Conservation (phyloP, 163 green algal species). For the Scenedesmus sp. region DNA sequence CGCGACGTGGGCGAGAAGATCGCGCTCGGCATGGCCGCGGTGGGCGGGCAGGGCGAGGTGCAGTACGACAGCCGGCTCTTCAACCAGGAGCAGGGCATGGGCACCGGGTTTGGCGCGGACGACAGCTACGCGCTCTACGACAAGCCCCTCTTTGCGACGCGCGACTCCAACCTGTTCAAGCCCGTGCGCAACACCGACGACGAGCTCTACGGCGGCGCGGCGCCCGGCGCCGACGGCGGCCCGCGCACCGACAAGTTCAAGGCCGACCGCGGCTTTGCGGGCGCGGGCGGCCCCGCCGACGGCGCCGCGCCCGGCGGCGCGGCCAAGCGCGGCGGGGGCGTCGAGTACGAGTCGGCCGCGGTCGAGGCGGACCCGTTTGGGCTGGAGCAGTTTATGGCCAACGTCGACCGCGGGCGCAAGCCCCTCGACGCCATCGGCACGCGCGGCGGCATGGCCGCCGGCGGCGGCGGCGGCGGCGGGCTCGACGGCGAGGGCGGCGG, state of each 20-base stretch:
- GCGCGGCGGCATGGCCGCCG: constrained; percentile 72
- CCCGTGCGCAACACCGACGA: constrained; percentile 62
- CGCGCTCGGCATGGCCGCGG: constrained; percentile 72
- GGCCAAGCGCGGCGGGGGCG: constrained; percentile 30
- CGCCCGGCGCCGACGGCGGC: constrained; percentile 42
- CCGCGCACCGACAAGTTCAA: constrained; percentile 79
- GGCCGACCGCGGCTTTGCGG: constrained; percentile 82
- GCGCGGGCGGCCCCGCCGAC: constrained; percentile 29
- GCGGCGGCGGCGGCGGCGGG: constrained; percentile 64
- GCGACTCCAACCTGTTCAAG: constrained; percentile 66
- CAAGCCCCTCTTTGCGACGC: constrained; percentile 77
- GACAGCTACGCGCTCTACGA: constrained; percentile 98
- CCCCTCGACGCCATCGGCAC: constrained; percentile 65
- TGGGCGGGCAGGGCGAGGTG: constrained; percentile 78
- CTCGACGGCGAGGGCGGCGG: constrained; percentile 30
- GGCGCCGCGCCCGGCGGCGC: constrained; percentile 48
- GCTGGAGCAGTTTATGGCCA: constrained; percentile 89
- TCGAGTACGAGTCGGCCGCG: constrained; percentile 49
- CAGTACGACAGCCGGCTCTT: constrained; percentile 98
- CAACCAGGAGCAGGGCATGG: constrained; percentile 91
- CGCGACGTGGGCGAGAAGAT: constrained; percentile 93
- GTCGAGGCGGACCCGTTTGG: constrained; percentile 96
- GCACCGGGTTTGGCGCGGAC: constrained; percentile 84
- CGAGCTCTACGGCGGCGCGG: constrained; percentile 62
- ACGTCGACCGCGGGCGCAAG: constrained; percentile 69